These are phyloP conservation scores for Stachybotrys chartarum DNA, from an alignment of 2,329 filamentous ascomycete species.

Conservation along the genomic window DNA sequence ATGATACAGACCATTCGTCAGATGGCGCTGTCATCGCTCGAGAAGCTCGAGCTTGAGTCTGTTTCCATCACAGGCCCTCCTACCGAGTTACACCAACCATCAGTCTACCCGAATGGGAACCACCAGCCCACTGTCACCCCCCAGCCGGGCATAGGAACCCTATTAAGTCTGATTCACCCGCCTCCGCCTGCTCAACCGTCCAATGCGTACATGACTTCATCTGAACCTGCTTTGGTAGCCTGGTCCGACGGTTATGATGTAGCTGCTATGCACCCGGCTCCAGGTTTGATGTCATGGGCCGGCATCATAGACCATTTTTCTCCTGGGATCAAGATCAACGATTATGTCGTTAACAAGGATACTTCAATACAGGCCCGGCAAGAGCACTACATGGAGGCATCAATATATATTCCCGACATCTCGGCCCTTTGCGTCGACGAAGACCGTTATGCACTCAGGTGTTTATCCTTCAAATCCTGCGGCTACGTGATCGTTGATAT, in stretches of 20 bases:
- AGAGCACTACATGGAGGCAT: background rate
- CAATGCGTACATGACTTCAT: slow-evolving; percentile 7
- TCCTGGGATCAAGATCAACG: slow-evolving; percentile 23
- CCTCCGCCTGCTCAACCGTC: background rate
- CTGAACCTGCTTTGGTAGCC: slow-evolving; percentile 2
- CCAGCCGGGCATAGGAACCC: background rate
- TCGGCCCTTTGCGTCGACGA: slow-evolving; percentile 16
- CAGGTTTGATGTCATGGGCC: slow-evolving; percentile 27
- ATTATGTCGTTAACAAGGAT: background rate
- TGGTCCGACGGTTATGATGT: background rate
- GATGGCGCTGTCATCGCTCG: slow-evolving; percentile 39
- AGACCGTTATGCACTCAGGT: slow-evolving; percentile 21
- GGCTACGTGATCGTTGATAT: slow-evolving; percentile 46
- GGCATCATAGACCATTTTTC: slow-evolving; percentile 36
- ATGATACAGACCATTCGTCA: slow-evolving; percentile 42
- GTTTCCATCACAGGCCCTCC: slow-evolving; percentile 54
- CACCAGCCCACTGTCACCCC: background rate
- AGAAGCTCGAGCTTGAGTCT: slow-evolving; percentile 52
- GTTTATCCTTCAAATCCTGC: slow-evolving; percentile 50
- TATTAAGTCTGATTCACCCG: background rate
- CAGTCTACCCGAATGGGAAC: background rate
- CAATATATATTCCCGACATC: slow-evolving; percentile 12
- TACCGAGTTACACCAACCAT: background rate
- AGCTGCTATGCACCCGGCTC: background rate
- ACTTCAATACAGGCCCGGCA: background rate